phyloP scores from a whole-genome alignment of 2,329 filamentous ascomycete species.

The Curvularia sp. region DNA sequence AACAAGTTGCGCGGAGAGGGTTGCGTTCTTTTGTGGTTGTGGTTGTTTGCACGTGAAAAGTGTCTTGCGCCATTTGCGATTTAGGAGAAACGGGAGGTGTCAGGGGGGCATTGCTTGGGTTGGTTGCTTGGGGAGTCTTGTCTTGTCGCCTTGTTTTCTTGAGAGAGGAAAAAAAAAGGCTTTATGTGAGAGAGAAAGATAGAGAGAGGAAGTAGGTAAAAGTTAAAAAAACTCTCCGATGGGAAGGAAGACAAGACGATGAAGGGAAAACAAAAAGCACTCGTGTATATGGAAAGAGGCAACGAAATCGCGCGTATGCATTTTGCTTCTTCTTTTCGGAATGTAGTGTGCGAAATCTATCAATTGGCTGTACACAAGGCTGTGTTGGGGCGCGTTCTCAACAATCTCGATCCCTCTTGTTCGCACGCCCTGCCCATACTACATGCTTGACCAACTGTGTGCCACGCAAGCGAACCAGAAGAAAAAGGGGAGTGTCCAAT shows the following conservation, averaged over 20 bases:
- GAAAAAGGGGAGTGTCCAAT: not conserved
- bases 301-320: constrained; percentile 30
- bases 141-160: not conserved
- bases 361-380: not conserved
- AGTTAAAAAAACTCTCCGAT: not conserved
- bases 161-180: too few species aligned
- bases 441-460: not conserved
- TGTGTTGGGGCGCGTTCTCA: not conserved
- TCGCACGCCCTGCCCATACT: not conserved
- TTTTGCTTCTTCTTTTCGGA: constrained; percentile 9
- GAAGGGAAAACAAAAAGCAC: not conserved
- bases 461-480: not conserved
- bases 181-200: not conserved
- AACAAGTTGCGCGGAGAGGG: not conserved
- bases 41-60: not conserved
- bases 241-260: not conserved
- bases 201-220: too few species aligned
- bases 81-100: not conserved
- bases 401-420: not conserved
- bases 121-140: not conserved
- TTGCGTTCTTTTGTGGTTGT: too few species aligned
- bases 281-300: constrained; percentile 22
- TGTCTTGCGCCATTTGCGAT: not conserved
- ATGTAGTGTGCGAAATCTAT: constrained; percentile 1
- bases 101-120: not conserved